Evolutionary conservation across 352 stramenopile species (phyloP), one percentile per base, ranked within the genome.

Genomic region (Phytophthora syringae): DNA sequence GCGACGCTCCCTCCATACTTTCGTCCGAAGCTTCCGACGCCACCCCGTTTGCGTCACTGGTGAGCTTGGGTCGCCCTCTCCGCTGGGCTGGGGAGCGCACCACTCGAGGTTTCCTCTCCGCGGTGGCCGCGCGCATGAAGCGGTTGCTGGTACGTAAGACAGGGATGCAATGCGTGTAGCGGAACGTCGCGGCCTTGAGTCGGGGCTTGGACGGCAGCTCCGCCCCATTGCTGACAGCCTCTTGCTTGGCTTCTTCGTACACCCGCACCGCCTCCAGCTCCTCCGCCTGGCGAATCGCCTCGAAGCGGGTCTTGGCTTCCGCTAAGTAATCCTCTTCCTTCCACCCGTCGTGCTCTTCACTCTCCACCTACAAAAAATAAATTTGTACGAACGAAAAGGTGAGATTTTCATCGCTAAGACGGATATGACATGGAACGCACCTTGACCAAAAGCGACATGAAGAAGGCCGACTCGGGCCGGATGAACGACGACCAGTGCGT

Each of bases 401-500:
- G n/a, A n/a, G n/a, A n/a, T n/a, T n/a, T n/a, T n/a, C n/a, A n/a
- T n/a, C n/a, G n/a, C n/a, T n/a, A n/a, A n/a, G n/a, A n/a, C n/a
- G n/a, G n/a, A 20, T 16, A 25, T 18, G 7, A 39, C 15, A 30
- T 5, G 39, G 15, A 13, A 52, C 58, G 30, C 30, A 64, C 65
- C 65, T 64, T 60, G 10, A 59, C 57, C 5, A 76, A 15, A n/a
- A 65, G 40, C 21, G 45, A 56, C 52, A 72, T 69, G 40, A 72
- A 76, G 16, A 76, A 67, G n/a, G 63, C 52, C 22, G 52, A 30
- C 22, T 76, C 67, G 5, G 67, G 67, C 4, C 67, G 67, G 27
- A 76, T 64, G 9, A 69, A 70, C n/a, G 67, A 68, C 20, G 67
- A 70, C 67, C 63, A 76, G 42, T 76, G 67, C 15, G 67, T 76